Conservation (phyloP, 805 yeast species). For the Isabelozyma gotoi region DNA sequence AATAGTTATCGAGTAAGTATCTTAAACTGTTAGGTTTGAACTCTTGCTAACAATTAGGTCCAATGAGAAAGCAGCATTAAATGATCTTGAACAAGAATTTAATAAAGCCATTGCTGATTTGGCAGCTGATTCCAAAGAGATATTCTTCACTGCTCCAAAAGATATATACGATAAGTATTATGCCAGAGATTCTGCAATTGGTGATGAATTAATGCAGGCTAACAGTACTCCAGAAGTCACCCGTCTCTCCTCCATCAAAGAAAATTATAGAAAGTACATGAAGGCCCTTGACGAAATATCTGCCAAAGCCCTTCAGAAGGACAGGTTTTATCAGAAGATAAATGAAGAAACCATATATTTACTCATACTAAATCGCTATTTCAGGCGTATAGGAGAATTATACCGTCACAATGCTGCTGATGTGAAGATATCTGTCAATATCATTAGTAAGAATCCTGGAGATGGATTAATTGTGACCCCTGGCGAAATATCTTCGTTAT, state of each 20-base stretch:
- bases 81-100: neutral
- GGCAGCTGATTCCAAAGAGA: neutral
- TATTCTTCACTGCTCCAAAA: neutral
- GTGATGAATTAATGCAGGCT: neutral
- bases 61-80: neutral
- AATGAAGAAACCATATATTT: slow-evolving; percentile 19
- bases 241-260: neutral
- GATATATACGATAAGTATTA: neutral
- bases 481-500: slow-evolving; percentile 7
- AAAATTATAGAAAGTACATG: neutral
- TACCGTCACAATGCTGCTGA: slow-evolving; percentile 3
- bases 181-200: neutral
- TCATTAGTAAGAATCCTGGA: neutral
- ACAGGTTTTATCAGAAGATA: slow-evolving; percentile 14
- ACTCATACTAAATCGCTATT: slow-evolving; percentile 16
- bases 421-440: neutral
- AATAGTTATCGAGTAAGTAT: slow-evolving; percentile 6
- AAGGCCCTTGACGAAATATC: neutral
- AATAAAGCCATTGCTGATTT: neutral
- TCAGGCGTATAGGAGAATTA: slow-evolving; percentile 10
- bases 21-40: neutral
- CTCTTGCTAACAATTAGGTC: neutral
- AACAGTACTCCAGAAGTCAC: neutral
- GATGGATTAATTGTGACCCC: slow-evolving; percentile 21
- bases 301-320: slow-evolving; percentile 10